A percentile compares a stretch with the other conserved stretches of the same genome.
phyloP scores from a whole-genome alignment of 768 basidiomycete genomes.

The Russula griseocarnosa region DNA sequence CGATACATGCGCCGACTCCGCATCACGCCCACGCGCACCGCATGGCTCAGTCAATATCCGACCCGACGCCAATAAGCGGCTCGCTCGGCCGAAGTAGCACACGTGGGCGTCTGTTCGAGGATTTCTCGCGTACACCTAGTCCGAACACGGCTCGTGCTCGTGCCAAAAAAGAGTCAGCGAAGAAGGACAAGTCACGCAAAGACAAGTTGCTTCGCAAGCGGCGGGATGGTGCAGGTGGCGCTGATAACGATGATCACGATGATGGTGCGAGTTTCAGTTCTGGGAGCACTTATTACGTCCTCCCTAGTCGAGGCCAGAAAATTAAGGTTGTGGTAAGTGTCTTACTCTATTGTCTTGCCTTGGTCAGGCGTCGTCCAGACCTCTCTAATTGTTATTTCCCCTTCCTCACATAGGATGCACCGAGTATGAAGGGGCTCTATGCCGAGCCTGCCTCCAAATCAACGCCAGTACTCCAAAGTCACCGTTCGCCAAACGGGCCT shows the following conservation, averaged over 20 bases:
- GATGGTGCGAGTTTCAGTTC: slow-evolving; percentile 50
- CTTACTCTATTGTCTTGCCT: background rate
- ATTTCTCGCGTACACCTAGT: slow-evolving; percentile 27
- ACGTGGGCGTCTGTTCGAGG: slow-evolving; percentile 21
- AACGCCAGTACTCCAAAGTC: slow-evolving; percentile 20
- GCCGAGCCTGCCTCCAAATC: slow-evolving; percentile 23
- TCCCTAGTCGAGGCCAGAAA: slow-evolving; percentile 68
- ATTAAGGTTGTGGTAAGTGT: slow-evolving; percentile 69
- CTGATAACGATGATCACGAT: slow-evolving; percentile 34
- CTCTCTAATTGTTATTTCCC: background rate
- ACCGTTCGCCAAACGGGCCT: slow-evolving; percentile 3
- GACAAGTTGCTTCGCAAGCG: slow-evolving; percentile 7
- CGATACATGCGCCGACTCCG: slow-evolving; percentile 2
- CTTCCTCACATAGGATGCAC: slow-evolving; percentile 12
- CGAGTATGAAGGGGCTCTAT: slow-evolving; percentile 16
- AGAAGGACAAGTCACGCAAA: slow-evolving; percentile 14
- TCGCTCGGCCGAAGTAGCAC: slow-evolving; percentile 16
- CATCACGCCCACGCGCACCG: slow-evolving; percentile 11
- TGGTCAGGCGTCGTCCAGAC: background rate
- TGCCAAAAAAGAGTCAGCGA: slow-evolving; percentile 11
- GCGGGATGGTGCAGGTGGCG: background rate
- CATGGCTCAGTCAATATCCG: slow-evolving; percentile 26
- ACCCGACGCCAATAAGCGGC: slow-evolving; percentile 24
- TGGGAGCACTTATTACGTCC: slow-evolving; percentile 71
- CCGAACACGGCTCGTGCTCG: slow-evolving; percentile 10